Evolutionary conservation across 1,284 basidiomycete genomes (phyloP).

Genomic region (Irpex rosettiformis): DNA sequence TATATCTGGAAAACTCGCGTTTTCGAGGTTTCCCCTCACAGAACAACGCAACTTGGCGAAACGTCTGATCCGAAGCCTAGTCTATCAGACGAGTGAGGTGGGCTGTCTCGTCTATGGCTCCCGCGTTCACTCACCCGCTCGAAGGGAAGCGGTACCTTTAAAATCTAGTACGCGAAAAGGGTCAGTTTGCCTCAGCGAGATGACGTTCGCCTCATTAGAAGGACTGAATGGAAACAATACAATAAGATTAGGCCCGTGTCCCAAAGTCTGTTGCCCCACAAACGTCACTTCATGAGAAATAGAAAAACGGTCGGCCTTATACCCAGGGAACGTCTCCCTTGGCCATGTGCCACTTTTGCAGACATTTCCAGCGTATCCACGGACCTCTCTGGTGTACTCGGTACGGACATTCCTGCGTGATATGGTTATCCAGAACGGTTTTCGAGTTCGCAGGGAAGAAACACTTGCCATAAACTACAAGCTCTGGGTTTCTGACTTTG

Average conservation of each 20-base stretch:
- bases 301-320: not conserved
- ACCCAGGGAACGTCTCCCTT: not conserved
- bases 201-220: not conserved
- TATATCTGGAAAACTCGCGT: no score
- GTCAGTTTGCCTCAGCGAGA: not conserved
- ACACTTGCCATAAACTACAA: not conserved
- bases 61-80: no score
- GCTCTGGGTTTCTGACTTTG: no score
- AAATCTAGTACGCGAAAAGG: not conserved
- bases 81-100: not conserved
- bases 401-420: not conserved
- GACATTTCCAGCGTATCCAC: not conserved
- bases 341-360: not conserved
- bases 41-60: no score
- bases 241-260: not conserved
- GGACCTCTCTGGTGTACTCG: not conserved
- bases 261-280: not conserved
- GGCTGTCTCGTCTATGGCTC: not conserved
- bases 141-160: not conserved
- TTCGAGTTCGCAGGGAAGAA: not conserved
- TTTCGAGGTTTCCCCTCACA: no score
- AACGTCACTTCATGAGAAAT: conserved; percentile 1
- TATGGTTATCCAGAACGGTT: not conserved
- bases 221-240: not conserved
- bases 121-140: not conserved